These are phyloP conservation scores for Penicillium sp. DNA, from an alignment of 2,329 filamentous ascomycete genomes.

Conservation along the genomic window DNA sequence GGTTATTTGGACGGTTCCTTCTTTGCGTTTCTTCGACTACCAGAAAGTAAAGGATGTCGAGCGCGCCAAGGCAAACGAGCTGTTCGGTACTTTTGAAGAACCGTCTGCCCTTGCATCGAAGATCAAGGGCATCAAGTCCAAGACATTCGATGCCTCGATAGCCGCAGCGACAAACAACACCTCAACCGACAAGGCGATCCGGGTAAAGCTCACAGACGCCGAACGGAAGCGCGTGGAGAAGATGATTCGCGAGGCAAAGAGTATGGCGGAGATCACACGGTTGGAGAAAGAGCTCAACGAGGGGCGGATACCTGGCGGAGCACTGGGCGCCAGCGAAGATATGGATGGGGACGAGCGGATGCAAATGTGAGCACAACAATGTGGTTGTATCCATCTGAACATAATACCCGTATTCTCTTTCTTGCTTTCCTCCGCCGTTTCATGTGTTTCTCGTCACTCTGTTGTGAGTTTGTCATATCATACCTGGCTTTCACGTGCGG, in stretches of 20 bases:
- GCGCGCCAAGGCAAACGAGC: conserved; percentile 69
- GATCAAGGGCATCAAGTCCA: conserved; percentile 84
- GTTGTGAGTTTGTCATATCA: conserved; percentile 13
- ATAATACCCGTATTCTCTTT: conserved; percentile 12
- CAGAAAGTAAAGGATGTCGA: conserved; percentile 87
- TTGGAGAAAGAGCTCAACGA: conserved; percentile 92
- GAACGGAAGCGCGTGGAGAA: conserved; percentile 85
- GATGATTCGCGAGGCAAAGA: conserved; percentile 84
- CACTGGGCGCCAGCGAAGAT: conserved; percentile 36
- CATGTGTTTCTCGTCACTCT: conserved; percentile 5
- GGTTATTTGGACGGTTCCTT: conserved; percentile 82
- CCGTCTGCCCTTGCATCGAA: conserved; percentile 79
- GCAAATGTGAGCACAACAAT: conserved; percentile 34
- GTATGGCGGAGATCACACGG: conserved; percentile 82
- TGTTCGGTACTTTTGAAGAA: conserved; percentile 77
- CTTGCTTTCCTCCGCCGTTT: conserved; percentile 3
- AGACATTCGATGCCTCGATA: conserved; percentile 62
- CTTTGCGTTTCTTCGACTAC: conserved; percentile 88
- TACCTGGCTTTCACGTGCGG: conserved; percentile 13
- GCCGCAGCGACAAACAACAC: conserved; percentile 41
- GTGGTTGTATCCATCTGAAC: conserved; percentile 6
- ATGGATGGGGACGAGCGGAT: conserved; percentile 36
- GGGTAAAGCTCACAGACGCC: conserved; percentile 81
- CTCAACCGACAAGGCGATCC: conserved; percentile 62
- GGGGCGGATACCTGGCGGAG: conserved; percentile 75